Conservation (phyloP, 495 filamentous ascomycete genomes). For the Chaetomium cochliodes region DNA sequence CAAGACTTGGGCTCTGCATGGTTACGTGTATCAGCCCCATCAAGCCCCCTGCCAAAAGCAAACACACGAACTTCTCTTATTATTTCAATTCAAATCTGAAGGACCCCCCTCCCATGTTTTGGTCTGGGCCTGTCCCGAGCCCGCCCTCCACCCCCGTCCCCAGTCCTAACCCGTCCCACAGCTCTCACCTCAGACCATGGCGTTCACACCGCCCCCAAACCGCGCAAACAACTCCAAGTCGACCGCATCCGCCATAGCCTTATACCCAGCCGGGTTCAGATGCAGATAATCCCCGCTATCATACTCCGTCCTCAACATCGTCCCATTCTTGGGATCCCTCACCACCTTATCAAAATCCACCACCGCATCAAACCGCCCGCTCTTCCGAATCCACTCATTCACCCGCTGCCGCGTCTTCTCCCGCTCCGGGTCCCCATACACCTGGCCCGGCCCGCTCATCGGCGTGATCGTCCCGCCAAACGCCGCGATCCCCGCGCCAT, state of each 20-base stretch:
- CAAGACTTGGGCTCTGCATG: background rate
- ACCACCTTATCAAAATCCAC: conserved; percentile 61
- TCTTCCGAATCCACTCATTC: conserved; percentile 60
- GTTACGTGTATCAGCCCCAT: background rate
- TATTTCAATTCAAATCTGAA: background rate
- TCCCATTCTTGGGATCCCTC: conserved; percentile 47
- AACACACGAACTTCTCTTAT: background rate
- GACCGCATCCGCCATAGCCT: conserved; percentile 56
- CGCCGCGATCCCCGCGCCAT: conserved; percentile 49
- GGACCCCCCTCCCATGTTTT: too few species aligned
- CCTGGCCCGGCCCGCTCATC: conserved; percentile 45
- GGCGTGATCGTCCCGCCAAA: conserved; percentile 66
- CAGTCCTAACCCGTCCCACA: background rate
- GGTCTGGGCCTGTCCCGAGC: too few species aligned
- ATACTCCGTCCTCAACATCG: conserved; percentile 45
- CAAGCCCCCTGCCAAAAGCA: background rate
- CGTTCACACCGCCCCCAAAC: conserved; percentile 27
- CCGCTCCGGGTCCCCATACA: conserved; percentile 49
- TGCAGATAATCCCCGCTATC: conserved; percentile 66
- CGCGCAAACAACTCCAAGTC: conserved; percentile 50
- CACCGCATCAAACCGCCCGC: conserved; percentile 59
- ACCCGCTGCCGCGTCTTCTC: conserved; percentile 56
- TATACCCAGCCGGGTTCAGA: conserved; percentile 57
- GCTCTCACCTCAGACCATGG: conserved; percentile 21
- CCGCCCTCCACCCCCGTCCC: background rate